Conservation (phyloP, 2,329 filamentous ascomycete genomes). For the Fusarium avenaceum region DNA sequence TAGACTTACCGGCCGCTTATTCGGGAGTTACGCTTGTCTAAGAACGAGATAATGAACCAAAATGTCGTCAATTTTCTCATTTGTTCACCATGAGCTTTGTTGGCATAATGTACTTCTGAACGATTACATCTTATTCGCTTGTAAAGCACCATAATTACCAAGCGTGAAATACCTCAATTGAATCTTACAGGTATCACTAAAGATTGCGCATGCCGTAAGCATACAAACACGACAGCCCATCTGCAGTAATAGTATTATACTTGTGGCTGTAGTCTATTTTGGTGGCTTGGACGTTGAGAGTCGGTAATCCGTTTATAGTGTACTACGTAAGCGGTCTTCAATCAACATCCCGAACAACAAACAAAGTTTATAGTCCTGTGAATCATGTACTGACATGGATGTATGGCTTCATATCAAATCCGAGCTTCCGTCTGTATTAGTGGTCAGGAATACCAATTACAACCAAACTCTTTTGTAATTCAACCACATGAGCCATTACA, state of each 20-base stretch:
- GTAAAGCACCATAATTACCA: constrained; percentile 20
- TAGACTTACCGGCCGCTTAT: constrained; percentile 13
- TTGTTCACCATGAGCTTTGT: constrained; percentile 1
- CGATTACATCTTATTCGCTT: constrained; percentile 6
- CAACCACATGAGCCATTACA: too few relatives aligned
- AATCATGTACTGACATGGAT: too few relatives aligned
- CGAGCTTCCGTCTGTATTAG: too few relatives aligned
- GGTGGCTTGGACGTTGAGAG: neutral
- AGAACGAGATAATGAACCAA: neutral
- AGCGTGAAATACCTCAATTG: constrained; percentile 12
- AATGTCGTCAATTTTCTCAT: constrained; percentile 8
- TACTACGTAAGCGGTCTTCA: neutral
- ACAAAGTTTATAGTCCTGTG: too few relatives aligned
- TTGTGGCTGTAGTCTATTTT: neutral
- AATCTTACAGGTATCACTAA: constrained; percentile 12
- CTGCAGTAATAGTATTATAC: neutral
- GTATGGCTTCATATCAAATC: too few relatives aligned
- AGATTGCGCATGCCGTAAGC: constrained; percentile 21
- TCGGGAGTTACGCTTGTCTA: constrained; percentile 19
- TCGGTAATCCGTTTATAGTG: neutral
- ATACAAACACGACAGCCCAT: constrained; percentile 6
- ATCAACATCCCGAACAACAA: neutral
- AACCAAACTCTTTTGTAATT: too few relatives aligned
- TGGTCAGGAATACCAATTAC: too few relatives aligned
- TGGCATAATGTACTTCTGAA: constrained; percentile 4